Evolutionary conservation across 257 asterid genomes (phyloP).

Genomic region (Nicotiana knightiana): DNA sequence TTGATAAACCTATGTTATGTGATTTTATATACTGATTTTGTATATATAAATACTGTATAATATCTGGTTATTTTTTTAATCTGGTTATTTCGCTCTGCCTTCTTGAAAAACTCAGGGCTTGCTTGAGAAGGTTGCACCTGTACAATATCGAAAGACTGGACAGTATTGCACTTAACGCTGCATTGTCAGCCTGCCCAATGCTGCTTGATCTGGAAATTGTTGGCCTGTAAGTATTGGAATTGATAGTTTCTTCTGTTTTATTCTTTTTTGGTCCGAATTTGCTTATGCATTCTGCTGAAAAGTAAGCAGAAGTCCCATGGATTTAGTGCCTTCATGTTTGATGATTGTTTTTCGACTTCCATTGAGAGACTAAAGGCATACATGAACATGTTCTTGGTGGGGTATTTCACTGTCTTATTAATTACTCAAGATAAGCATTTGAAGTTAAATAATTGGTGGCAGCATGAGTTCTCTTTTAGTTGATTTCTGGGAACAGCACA

Average conservation of each 20-base stretch:
- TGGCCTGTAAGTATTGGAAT: slow-evolving; percentile 70
- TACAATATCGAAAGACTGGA: slow-evolving; percentile 78
- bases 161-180: slow-evolving; percentile 52
- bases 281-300: not conserved
- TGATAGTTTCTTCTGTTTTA: not conserved
- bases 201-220: slow-evolving; percentile 70
- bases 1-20: not conserved
- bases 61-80: not conserved
- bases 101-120: slow-evolving; percentile 34
- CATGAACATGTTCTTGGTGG: not conserved
- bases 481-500: not conserved
- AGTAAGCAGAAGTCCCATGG: not conserved
- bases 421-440: not conserved
- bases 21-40: not conserved
- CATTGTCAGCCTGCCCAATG: slow-evolving; percentile 67
- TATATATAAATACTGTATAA: not conserved
- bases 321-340: not conserved
- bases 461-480: not conserved
- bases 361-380: not conserved
- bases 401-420: not conserved
- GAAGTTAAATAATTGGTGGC: not conserved
- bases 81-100: not conserved
- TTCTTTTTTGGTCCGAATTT: not conserved
- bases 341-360: not conserved
- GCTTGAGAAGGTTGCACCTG: slow-evolving; percentile 66